These are phyloP conservation scores for Tetrapisispora arboricola DNA, from an alignment of 805 yeast species.

Conservation along the genomic window DNA sequence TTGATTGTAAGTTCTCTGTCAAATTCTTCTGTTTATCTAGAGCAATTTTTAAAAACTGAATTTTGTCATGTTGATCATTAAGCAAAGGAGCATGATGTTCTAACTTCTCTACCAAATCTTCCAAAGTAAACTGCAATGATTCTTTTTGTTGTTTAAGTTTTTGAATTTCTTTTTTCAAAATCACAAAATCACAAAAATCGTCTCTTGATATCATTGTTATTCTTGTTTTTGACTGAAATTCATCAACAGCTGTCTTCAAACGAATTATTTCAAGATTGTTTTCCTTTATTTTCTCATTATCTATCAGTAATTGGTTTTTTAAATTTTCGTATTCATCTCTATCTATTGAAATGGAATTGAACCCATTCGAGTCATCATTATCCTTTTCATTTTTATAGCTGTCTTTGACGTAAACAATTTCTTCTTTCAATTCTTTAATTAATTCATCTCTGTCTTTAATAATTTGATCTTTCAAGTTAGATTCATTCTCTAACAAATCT, in stretches of 20 bases:
- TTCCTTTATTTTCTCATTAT: conserved; percentile 26
- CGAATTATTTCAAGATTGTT: conserved; percentile 27
- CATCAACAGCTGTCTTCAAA: conserved; percentile 37
- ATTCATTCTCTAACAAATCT: conserved; percentile 25
- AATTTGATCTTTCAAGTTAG: conserved; percentile 17
- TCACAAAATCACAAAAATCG: conserved; percentile 51
- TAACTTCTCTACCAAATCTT: conserved; percentile 59
- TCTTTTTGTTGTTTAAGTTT: conserved; percentile 61
- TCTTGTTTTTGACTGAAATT: conserved; percentile 23
- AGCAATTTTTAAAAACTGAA: neutral
- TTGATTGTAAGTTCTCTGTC: neutral
- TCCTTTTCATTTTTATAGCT: neutral
- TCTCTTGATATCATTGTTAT: neutral
- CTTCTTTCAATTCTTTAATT: conserved; percentile 41
- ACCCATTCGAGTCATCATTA: conserved; percentile 8
- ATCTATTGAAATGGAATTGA: conserved; percentile 3
- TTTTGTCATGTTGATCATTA: neutral
- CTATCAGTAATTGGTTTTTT: conserved; percentile 19
- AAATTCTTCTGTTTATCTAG: neutral
- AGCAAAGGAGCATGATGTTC: conserved; percentile 58
- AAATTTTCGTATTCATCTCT: conserved; percentile 8
- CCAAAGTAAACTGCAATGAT: conserved; percentile 56
- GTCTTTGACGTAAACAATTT: conserved; percentile 34
- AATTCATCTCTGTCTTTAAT: neutral
- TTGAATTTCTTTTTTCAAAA: conserved; percentile 52